phyloP scores from a whole-genome alignment of 2,329 filamentous ascomycete species.

The Arthrobotrys musiformis region DNA sequence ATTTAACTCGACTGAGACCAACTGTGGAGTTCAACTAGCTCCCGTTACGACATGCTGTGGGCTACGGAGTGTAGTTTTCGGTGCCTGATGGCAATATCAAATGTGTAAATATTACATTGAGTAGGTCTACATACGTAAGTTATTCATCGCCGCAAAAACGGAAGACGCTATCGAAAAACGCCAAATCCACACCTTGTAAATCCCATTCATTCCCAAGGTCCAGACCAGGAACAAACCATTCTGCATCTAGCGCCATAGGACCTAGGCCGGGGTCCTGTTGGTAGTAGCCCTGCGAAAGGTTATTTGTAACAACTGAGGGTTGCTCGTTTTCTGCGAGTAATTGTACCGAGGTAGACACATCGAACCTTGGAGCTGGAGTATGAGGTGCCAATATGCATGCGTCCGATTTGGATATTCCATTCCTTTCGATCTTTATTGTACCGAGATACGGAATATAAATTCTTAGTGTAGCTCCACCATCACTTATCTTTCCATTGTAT shows the following conservation, averaged over 20 bases:
- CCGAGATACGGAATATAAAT: slow-evolving; percentile 66
- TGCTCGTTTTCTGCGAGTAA: not conserved
- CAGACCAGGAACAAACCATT: not conserved
- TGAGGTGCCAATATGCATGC: not conserved
- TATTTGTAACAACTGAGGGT: not conserved
- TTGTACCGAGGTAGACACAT: not conserved
- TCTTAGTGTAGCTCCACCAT: slow-evolving; percentile 58
- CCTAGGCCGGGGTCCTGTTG: not conserved
- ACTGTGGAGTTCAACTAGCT: too few relatives aligned
- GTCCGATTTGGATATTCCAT: slow-evolving; percentile 22
- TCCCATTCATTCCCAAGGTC: slow-evolving; percentile 60
- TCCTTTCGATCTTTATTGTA: slow-evolving; percentile 62
- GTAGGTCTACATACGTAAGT: too few relatives aligned
- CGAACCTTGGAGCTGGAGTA: not conserved
- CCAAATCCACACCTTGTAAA: slow-evolving; percentile 62
- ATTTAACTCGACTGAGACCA: too few relatives aligned
- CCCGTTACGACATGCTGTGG: not conserved
- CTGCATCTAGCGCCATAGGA: not conserved
- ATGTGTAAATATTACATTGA: too few relatives aligned
- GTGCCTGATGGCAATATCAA: too few relatives aligned
- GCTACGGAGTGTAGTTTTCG: too few relatives aligned
- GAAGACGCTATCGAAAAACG: slow-evolving; percentile 60
- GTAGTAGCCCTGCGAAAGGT: not conserved
- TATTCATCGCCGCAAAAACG: slow-evolving; percentile 14
- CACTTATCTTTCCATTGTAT: slow-evolving; percentile 55